Evolutionary conservation across 2,329 filamentous ascomycete species (phyloP), one percentile per base, ranked within the genome.

Genomic region (Didymella pomorum): DNA sequence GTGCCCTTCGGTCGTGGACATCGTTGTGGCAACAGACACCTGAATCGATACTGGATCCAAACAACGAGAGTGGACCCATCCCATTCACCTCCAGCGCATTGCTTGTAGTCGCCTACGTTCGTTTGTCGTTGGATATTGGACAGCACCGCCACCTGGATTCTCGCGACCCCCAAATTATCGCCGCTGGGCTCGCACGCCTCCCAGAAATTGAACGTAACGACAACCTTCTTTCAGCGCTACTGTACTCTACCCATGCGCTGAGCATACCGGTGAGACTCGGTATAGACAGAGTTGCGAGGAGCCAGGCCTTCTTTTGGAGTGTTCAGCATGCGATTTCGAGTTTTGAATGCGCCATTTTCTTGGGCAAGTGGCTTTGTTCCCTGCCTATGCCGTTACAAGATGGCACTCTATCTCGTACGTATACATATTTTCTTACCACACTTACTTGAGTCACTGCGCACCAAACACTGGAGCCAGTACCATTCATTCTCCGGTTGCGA

Each of bases 291-390:
- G 83, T 86, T 0, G 83, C 83, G 0, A 75, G 81, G 16, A 86
- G 82, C 16, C 83, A 86, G 49, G 82, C 83, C 0, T 83, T 84
- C 43, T 82, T 85, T 46, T 86, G 84, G 83, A 84, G 82, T 4
- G 83, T 84, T 2, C 78, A 84, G n/a, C 83, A 86, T 51, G 83
- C 83, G 0, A 74, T 86, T 0, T 84, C 82, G 4, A 82, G 81
- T 1, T 74, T 86, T 0, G 84, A 86, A 63, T 85, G 83, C 20
- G 83, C 82, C 0, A 79, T 86, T 0, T 71, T 86, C 2, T 70
- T 86, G 0, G 82, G 81, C 14, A 86, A 85, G 59, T 83, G 81
- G 80, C 71, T 74, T 3, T 82, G 43, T 57, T 71, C 37, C 65
- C 70, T 60, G 48, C 78, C 39, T 1, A 60, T 49, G 14, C 68